Conservation (phyloP, 345 rosid species). For the Dovyalis caffra region DNA sequence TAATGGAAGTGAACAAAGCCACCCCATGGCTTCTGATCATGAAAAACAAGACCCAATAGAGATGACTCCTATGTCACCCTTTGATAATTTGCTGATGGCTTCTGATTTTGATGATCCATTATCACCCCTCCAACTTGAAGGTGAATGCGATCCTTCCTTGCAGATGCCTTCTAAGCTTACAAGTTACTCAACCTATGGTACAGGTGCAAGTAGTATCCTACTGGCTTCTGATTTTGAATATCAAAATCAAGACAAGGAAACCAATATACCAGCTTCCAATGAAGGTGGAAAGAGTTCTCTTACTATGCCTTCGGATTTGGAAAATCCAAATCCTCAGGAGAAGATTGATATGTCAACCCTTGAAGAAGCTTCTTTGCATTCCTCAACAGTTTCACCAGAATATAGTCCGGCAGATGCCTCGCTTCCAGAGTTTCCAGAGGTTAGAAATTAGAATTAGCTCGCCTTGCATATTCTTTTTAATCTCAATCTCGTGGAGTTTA, state of each 20-base stretch:
- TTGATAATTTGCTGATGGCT: neutral
- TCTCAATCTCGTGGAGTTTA: neutral
- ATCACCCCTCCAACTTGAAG: neutral
- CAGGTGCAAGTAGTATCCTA: neutral
- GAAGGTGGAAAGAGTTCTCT: conserved; percentile 2
- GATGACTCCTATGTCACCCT: neutral
- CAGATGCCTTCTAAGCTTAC: neutral
- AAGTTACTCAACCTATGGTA: neutral
- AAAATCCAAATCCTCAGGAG: neutral
- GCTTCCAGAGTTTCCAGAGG: neutral
- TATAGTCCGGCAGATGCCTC: neutral
- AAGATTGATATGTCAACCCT: conserved; percentile 1
- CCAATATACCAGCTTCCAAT: neutral
- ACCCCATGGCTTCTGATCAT: neutral
- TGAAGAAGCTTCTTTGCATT: neutral
- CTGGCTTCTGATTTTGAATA: neutral
- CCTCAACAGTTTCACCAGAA: neutral
- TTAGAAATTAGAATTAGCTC: neutral
- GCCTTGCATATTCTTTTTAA: neutral
- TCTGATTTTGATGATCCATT: neutral
- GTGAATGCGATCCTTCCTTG: neutral
- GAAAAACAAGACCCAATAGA: neutral
- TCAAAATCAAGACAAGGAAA: neutral
- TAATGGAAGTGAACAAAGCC: too few relatives aligned
- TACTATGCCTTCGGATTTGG: neutral